Evolutionary conservation across 306 rosid genomes (phyloP).

Genomic region (Mimosa pudica): DNA sequence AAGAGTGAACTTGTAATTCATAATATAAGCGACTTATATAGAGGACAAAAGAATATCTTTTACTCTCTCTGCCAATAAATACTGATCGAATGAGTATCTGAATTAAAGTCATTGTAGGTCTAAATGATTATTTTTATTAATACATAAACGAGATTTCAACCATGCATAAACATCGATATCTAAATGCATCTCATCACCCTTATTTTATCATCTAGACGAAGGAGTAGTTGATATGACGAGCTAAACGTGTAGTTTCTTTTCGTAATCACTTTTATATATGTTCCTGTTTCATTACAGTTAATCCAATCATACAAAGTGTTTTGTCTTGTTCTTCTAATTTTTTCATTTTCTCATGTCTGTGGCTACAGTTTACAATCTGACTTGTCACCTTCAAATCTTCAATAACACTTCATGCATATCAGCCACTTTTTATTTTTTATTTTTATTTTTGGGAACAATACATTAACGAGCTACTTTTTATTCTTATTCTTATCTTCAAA

Average conservation of each 20-base stretch:
- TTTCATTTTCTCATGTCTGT: too few relatives aligned
- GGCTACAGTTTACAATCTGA: neutral
- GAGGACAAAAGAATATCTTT: too few relatives aligned
- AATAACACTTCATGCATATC: neutral
- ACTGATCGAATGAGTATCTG: neutral
- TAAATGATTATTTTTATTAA: too few relatives aligned
- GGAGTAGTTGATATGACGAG: too few relatives aligned
- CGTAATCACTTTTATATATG: neutral
- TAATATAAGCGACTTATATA: too few relatives aligned
- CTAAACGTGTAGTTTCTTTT: too few relatives aligned
- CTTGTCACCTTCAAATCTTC: neutral
- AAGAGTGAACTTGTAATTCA: too few relatives aligned
- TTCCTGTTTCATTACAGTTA: too few relatives aligned
- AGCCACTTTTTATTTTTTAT: neutral
- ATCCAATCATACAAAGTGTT: neutral
- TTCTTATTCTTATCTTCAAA: neutral
- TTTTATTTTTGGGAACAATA: neutral
- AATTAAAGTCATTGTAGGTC: neutral
- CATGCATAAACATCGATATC: neutral
- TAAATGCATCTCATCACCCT: neutral
- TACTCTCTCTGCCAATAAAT: too few relatives aligned
- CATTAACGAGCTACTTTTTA: neutral
- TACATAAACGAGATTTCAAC: neutral
- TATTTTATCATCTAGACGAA: neutral
- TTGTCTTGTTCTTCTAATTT: too few relatives aligned